Evolutionary conservation across 805 yeast species (phyloP).

Genomic region (Candida sakaeoensis): DNA sequence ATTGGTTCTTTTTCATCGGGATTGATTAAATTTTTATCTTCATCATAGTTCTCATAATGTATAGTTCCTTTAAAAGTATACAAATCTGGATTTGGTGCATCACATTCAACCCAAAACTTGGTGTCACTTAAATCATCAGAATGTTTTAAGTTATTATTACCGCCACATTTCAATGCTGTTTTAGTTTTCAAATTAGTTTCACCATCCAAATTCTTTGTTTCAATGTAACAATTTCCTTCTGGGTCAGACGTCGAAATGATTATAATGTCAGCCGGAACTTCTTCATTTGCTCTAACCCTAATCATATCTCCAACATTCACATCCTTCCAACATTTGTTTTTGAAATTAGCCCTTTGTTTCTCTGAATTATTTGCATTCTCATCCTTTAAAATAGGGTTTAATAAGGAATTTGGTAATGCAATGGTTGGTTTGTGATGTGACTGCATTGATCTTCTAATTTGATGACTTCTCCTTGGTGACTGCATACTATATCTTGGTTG

Average conservation of each 20-base stretch:
- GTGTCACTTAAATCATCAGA: constrained; percentile 57
- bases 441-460: constrained; percentile 10
- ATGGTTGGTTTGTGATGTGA: constrained; percentile 11
- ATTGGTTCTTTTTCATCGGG: constrained; percentile 52
- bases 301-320: constrained; percentile 71
- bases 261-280: constrained; percentile 73
- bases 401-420: constrained; percentile 15
- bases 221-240: constrained; percentile 71
- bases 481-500: constrained; percentile 7
- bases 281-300: constrained; percentile 69
- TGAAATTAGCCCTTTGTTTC: constrained; percentile 24
- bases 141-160: constrained; percentile 42
- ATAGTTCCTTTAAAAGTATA: constrained; percentile 66
- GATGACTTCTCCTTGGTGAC: constrained; percentile 5
- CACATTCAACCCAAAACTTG: constrained; percentile 63
- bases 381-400: constrained; percentile 18
- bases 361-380: constrained; percentile 7
- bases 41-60: constrained; percentile 44
- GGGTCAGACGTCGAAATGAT: constrained; percentile 62
- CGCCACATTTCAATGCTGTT: constrained; percentile 51
- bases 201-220: constrained; percentile 81
- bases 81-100: constrained; percentile 64
- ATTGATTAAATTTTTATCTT: constrained; percentile 26
- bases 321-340: constrained; percentile 61
- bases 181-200: constrained; percentile 71